phyloP scores from a whole-genome alignment of 2,329 filamentous ascomycete species.

The Ascochyta lentis region DNA sequence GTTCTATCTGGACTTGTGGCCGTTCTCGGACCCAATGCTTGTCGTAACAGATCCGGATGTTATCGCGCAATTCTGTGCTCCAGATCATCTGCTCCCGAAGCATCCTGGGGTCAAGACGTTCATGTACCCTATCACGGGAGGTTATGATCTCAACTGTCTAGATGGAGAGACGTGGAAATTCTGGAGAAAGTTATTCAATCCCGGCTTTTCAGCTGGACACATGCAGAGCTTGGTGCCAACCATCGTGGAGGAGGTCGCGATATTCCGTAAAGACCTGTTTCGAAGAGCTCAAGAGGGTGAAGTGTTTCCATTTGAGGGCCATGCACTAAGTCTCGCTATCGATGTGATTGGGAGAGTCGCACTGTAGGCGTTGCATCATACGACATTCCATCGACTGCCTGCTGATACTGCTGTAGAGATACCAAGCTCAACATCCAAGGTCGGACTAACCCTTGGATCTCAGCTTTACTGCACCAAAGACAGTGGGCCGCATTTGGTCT shows the following conservation, averaged over 20 bases:
- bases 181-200: constrained; percentile 28
- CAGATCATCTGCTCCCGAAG: constrained; percentile 12
- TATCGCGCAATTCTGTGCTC: constrained; percentile 8
- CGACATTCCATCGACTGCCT: neutral
- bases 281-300: constrained; percentile 12
- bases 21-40: constrained; percentile 11
- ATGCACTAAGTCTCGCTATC: neutral
- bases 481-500: constrained; percentile 12
- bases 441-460: constrained; percentile 9
- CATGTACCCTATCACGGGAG: constrained; percentile 10
- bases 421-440: constrained; percentile 14
- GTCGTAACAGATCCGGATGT: constrained; percentile 11
- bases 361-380: neutral
- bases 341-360: neutral
- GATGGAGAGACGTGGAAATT: constrained; percentile 37
- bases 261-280: constrained; percentile 25
- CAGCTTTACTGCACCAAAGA: constrained; percentile 12
- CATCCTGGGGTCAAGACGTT: constrained; percentile 15
- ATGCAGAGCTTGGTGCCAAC: constrained; percentile 45
- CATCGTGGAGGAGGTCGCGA: constrained; percentile 23
- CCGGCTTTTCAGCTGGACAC: constrained; percentile 50
- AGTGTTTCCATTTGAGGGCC: neutral
- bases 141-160: constrained; percentile 1
- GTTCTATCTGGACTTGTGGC: constrained; percentile 17
- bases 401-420: constrained; percentile 4